Percentiles rank a stretch among this genome's conserved stretches.
phyloP scores from a whole-genome alignment of 2,329 filamentous ascomycete species.

The Penicillium sp. region DNA sequence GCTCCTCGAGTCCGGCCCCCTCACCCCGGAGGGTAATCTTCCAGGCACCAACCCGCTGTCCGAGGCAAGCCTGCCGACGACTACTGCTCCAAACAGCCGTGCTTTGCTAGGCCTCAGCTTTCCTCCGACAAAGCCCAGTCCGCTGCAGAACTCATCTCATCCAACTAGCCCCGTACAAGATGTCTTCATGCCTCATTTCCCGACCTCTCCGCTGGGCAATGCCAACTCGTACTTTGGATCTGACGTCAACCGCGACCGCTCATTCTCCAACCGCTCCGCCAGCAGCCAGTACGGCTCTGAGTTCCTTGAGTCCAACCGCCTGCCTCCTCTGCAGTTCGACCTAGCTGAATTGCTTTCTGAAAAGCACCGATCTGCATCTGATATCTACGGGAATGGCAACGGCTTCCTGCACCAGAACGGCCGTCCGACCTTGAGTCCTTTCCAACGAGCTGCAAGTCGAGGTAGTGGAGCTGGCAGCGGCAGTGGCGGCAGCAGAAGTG shows the following conservation, averaged over 20 bases:
- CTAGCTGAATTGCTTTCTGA: slow-evolving; percentile 30
- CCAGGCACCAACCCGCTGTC: slow-evolving; percentile 48
- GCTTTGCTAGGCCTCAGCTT: slow-evolving; percentile 37
- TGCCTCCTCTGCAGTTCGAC: slow-evolving; percentile 30
- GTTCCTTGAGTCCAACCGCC: slow-evolving; percentile 29
- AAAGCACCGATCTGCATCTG: slow-evolving; percentile 30
- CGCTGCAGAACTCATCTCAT: slow-evolving; percentile 35
- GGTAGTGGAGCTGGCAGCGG: slow-evolving; percentile 49
- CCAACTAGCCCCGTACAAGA: slow-evolving; percentile 34
- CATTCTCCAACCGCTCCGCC: slow-evolving; percentile 41
- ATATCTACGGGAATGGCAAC: slow-evolving; percentile 31
- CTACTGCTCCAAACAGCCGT: slow-evolving; percentile 29
- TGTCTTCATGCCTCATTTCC: slow-evolving; percentile 30
- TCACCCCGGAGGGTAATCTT: slow-evolving; percentile 58
- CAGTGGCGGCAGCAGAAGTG: slow-evolving; percentile 40
- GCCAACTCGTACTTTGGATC: slow-evolving; percentile 31
- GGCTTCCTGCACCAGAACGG: slow-evolving; percentile 35
- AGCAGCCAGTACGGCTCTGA: slow-evolving; percentile 38
- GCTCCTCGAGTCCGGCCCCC: slow-evolving; percentile 41
- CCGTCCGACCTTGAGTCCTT: slow-evolving; percentile 37
- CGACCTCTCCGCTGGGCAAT: slow-evolving; percentile 33
- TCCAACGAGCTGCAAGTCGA: slow-evolving; percentile 44
- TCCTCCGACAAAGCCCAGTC: slow-evolving; percentile 33
- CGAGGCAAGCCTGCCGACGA: slow-evolving; percentile 24
- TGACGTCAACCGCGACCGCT: slow-evolving; percentile 36